Evolutionary conservation across 2,329 filamentous ascomycete species (phyloP).

Genomic region (Huntiella decipiens): DNA sequence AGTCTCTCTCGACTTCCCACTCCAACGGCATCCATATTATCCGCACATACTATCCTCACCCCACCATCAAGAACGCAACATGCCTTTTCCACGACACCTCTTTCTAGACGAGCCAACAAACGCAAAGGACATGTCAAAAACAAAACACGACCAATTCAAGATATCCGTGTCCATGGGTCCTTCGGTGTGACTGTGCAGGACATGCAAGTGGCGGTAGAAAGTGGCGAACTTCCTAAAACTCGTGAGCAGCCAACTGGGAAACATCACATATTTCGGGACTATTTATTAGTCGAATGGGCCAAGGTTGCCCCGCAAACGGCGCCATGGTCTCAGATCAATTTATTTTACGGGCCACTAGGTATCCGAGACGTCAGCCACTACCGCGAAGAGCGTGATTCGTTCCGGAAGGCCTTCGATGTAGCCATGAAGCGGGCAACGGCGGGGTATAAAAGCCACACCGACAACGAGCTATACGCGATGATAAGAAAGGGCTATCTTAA

Average conservation of each 20-base stretch:
- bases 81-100: too few relatives aligned
- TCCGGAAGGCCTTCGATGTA: constrained; percentile 25
- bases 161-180: constrained; percentile 3
- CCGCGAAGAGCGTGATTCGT: constrained; percentile 25
- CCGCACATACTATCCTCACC: too few relatives aligned
- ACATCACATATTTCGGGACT: constrained; percentile 11
- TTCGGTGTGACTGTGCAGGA: constrained; percentile 1
- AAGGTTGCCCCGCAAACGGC: constrained; percentile 7
- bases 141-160: neutral
- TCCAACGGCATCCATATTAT: too few relatives aligned
- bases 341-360: constrained; percentile 13
- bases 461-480: constrained; percentile 37
- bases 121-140: neutral
- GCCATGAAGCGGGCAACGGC: constrained; percentile 26
- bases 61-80: too few relatives aligned
- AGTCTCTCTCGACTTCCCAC: too few relatives aligned
- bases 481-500: constrained; percentile 41
- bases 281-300: constrained; percentile 9
- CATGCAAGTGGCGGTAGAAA: constrained; percentile 5
- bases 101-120: too few relatives aligned
- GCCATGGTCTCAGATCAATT: constrained; percentile 10
- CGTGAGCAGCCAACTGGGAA: constrained; percentile 6
- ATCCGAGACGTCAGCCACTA: constrained; percentile 21
- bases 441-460: constrained; percentile 15
- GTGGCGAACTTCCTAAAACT: constrained; percentile 4